Evolutionary conservation across 192 early-diverging fungal species (phyloP), one percentile per base, ranked within the genome.

Genomic region (Umbelopsis ramanniana): DNA sequence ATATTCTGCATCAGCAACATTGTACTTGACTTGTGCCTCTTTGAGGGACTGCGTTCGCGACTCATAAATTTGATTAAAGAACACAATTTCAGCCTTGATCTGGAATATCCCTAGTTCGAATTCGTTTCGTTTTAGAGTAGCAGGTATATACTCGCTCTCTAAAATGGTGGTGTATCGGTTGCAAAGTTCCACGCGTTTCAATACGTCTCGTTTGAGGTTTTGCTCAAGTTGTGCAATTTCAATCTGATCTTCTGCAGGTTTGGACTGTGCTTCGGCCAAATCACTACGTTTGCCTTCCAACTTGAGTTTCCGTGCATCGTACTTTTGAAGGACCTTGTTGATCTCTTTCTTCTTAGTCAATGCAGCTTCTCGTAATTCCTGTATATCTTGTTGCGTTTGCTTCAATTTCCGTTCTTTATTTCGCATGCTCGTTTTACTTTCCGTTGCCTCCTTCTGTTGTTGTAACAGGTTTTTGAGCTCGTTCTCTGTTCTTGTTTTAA

Each of bases 1-100:
- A 66, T 83, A 89, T 24, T 67, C 38, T 10, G 29, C 45, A 17
- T 82, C 74, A 14, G 72, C 84, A 84, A 45, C 70, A 6, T 26
- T 14, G 66, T 26, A 66, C 3, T 29, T 22, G 19, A 40, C 29
- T 22, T 71, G 69, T 8, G 76, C 78, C 46, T 78, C 76, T 9
- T 78, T 77, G 50, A 84, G 66, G 35, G 46, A 35, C 23, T 52
- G 17, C 15, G 14, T 45, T 40, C 66, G 72, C 1, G 66, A 60
- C 8, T 54, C 50, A 45, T 40, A 52, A 6, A 67, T 15, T 46
- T 3, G 24, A n/a, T 48, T 52, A 37, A 73, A 40, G 6, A 35
- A 14, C 37, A 52, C 63, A 45, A 29, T 22, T 17, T 73, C 23
- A 22, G 54, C 57, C 29, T 33, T 24, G 10, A 43, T 26, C 26